phyloP scores from a whole-genome alignment of 306 rosid genomes.

The Quillaja saponaria region DNA sequence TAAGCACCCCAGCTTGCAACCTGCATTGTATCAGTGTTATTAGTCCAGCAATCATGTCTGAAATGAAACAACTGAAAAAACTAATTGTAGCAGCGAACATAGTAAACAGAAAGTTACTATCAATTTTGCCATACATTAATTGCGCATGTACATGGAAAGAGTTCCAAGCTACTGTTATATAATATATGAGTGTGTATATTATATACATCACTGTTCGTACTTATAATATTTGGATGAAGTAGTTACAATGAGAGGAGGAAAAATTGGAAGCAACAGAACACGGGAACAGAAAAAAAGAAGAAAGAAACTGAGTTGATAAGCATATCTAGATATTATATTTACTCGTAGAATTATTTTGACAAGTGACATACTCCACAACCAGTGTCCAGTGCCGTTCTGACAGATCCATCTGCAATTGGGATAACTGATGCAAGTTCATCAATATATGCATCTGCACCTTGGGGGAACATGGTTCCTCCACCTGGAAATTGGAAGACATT shows the following conservation, averaged over 20 bases:
- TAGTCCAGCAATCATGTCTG: constrained; percentile 33
- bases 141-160: background rate
- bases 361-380: constrained; percentile 80
- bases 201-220: too few relatives aligned
- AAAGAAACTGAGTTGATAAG: background rate
- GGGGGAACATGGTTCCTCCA: constrained; percentile 98
- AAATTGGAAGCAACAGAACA: constrained; percentile 9
- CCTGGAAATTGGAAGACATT: constrained; percentile 95
- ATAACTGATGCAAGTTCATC: constrained; percentile 87
- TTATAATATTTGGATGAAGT: too few relatives aligned
- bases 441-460: constrained; percentile 88
- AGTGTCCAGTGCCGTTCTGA: constrained; percentile 92
- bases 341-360: constrained; percentile 11
- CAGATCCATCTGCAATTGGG: constrained; percentile 81
- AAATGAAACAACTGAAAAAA: constrained; percentile 23
- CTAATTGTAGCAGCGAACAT: constrained; percentile 22
- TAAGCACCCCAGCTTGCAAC: constrained; percentile 99
- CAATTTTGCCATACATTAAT: background rate
- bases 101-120: constrained; percentile 22
- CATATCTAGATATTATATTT: constrained; percentile 13
- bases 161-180: background rate
- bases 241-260: background rate
- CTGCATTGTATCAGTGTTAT: constrained; percentile 49
- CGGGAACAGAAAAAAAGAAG: background rate
- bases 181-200: too few relatives aligned